These are phyloP conservation scores for Canavalia gladiata DNA, from an alignment of 306 rosid genomes.

Conservation along the genomic window DNA sequence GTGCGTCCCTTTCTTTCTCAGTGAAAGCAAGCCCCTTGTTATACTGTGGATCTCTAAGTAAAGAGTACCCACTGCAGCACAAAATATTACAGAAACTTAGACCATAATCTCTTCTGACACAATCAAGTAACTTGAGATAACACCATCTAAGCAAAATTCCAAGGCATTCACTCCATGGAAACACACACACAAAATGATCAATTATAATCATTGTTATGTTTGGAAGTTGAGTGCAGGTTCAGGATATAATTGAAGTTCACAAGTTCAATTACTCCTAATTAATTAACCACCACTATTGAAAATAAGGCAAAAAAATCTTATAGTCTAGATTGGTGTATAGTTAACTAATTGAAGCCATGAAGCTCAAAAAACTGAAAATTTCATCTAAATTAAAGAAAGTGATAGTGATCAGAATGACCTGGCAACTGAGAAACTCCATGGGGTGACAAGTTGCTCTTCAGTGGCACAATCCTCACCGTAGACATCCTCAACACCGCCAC, in stretches of 20 bases:
- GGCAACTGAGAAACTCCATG: slow-evolving; percentile 85
- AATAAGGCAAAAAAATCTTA: not conserved
- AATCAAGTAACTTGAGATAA: too few relatives aligned
- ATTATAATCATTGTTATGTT: not conserved
- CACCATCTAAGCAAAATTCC: too few relatives aligned
- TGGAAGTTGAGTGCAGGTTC: not conserved
- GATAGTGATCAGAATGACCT: slow-evolving; percentile 54
- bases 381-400: too few relatives aligned
- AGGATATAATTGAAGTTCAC: not conserved
- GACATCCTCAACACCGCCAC: slow-evolving; percentile 80
- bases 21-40: slow-evolving; percentile 87
- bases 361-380: not conserved
- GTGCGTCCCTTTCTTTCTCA: slow-evolving; percentile 66
- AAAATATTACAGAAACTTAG: not conserved
- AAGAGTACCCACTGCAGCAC: slow-evolving; percentile 70
- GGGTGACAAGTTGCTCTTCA: slow-evolving; percentile 80
- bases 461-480: slow-evolving; percentile 86
- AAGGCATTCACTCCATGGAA: too few relatives aligned
- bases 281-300: not conserved
- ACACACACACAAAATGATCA: not conserved
- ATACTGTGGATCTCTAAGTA: slow-evolving; percentile 88
- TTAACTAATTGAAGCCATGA: not conserved
- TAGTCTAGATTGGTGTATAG: not conserved
- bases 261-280: not conserved
- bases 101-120: not conserved